phyloP scores from a whole-genome alignment of 768 basidiomycete genomes.

The Rhodotorula paludigena region DNA sequence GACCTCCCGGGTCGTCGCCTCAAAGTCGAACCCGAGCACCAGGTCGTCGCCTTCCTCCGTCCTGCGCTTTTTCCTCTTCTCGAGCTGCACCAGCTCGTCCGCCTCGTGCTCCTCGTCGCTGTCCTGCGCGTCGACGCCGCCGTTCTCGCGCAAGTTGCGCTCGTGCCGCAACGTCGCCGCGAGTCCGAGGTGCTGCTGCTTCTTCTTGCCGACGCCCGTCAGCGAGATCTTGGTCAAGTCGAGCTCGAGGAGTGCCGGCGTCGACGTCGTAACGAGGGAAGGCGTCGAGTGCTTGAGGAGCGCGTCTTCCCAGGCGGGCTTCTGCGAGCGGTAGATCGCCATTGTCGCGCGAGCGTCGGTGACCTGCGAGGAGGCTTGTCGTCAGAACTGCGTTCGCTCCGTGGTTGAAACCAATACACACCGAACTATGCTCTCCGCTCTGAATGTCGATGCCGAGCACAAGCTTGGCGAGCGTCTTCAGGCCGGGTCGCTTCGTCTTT shows the following conservation, averaged over 20 bases:
- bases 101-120: conserved; percentile 15
- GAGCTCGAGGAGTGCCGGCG: conserved; percentile 12
- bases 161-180: conserved; percentile 25
- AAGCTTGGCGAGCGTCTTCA: conserved; percentile 72
- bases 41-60: conserved; percentile 35
- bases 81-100: conserved; percentile 19
- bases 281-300: conserved; percentile 45
- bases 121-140: neutral
- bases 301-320: conserved; percentile 73
- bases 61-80: conserved; percentile 28
- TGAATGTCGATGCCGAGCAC: conserved; percentile 78
- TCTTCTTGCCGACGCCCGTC: conserved; percentile 32
- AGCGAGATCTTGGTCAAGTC: conserved; percentile 19
- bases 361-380: conserved; percentile 59
- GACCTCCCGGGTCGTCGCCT: neutral
- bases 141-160: conserved; percentile 8
- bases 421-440: conserved; percentile 82
- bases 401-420: conserved; percentile 49
- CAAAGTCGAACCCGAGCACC: conserved; percentile 35
- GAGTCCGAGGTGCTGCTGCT: conserved; percentile 21
- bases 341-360: conserved; percentile 91
- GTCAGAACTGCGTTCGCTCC: neutral
- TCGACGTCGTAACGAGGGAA: conserved; percentile 39
- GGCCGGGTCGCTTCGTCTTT: conserved; percentile 64
- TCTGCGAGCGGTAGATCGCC: conserved; percentile 80